Evolutionary conservation across 2,329 filamentous ascomycete species (phyloP).

Genomic region (Geosmithia putterillii): DNA sequence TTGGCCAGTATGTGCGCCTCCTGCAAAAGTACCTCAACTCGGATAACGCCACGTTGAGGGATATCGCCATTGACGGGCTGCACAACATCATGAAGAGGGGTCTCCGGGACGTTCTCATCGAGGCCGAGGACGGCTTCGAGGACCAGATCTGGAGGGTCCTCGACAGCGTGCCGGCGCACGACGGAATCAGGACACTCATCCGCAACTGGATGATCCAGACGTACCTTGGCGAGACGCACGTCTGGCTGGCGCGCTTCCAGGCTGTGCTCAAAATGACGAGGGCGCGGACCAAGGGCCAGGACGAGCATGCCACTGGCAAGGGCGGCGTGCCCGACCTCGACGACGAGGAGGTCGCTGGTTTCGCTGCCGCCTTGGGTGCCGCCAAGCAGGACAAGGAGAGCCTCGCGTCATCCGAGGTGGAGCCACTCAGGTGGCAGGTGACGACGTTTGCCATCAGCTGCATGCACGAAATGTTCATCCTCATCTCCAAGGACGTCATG

Average conservation of each 20-base stretch:
- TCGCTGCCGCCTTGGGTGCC: constrained; percentile 61
- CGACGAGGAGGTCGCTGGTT: constrained; percentile 94
- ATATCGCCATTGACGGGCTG: constrained; percentile 75
- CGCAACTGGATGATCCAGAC: constrained; percentile 91
- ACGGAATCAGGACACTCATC: constrained; percentile 76
- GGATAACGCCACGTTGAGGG: constrained; percentile 54
- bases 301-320: constrained; percentile 29
- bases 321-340: constrained; percentile 61
- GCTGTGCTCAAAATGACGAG: constrained; percentile 80
- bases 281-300: constrained; percentile 46
- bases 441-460: constrained; percentile 87
- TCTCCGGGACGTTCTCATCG: constrained; percentile 67
- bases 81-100: constrained; percentile 94
- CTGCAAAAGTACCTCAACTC: constrained; percentile 70
- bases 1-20: constrained; percentile 68
- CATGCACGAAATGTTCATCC: constrained; percentile 67
- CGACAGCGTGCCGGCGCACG: constrained; percentile 63
- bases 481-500: constrained; percentile 68
- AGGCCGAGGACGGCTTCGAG: constrained; percentile 68
- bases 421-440: constrained; percentile 90
- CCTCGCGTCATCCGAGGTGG: constrained; percentile 51
- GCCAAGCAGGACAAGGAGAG: constrained; percentile 43
- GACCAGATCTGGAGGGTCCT: constrained; percentile 86
- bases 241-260: constrained; percentile 87
- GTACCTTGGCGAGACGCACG: constrained; percentile 61